Base-by-base conservation (phyloP, 2,329 filamentous ascomycete species). In the Didymella lethalis region DNA sequence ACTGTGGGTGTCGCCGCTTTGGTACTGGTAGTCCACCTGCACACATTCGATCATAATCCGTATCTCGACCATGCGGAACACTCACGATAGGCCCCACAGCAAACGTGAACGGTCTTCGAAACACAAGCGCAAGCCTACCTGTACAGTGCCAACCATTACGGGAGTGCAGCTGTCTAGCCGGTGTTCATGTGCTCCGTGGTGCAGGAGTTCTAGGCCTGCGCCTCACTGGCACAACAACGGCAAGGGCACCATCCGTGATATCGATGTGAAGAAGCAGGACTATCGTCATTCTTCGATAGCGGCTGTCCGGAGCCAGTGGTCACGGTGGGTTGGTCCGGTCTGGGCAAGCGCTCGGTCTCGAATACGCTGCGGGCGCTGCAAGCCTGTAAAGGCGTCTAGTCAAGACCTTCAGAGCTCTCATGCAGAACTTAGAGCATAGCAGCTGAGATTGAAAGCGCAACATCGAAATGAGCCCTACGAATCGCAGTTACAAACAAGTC, bases 151-250 rank as follows among this genome's bases (percentile, higher is more conserved):
- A 48, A 26, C 20, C 16, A 20, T 45, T 25, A 16, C 8, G 20
- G 32, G 12, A 20, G 4, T 25, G 29, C 5, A 25, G 36, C 29
- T 31, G 6, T 38, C 34, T 26, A 28, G 40, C 10, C 29, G n/a
- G 23, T 32, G 23, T 26, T 31, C 29, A 34, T 46, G 55, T 28
- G 25, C 26, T 34, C 31, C 16, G 25, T 32, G 20, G 40, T 40
- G 46, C 31, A 48, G 7, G n/a, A n/a, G 50, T 45, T 57, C 50
- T 49, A 59, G 56, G 26, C 50, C 50, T 46, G 20, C 50, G 56
- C 56, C 46, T 45, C 31, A 46, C 10, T 26, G 20, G 18, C 46
- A 50, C 50, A 47, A 20, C 34, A 48, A 49, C 32, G 41, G 47
- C 10, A 41, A 32, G 32, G 12, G 41, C 8, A 12, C 40, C 5